Conservation (phyloP, 331 rosid species). For the Quercus lobata region DNA sequence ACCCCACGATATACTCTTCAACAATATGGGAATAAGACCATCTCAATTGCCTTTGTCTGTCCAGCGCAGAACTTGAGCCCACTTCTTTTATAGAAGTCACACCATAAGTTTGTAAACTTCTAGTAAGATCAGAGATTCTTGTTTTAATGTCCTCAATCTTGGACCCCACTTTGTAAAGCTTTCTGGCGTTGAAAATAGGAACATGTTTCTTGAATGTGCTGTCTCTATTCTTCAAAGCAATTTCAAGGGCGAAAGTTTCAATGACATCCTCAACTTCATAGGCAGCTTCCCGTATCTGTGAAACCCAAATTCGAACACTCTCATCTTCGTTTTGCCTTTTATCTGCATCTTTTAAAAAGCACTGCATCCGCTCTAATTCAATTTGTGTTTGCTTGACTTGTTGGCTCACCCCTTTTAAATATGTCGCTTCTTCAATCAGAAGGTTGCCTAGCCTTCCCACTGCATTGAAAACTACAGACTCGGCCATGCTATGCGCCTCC, state of each 20-base stretch:
- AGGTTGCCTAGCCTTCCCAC: constrained; percentile 28
- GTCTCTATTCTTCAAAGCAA: not conserved
- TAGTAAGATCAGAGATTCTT: constrained; percentile 27
- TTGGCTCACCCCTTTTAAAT: constrained; percentile 18
- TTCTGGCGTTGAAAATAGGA: not conserved
- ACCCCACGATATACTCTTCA: constrained; percentile 41
- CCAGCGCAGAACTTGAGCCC: constrained; percentile 13
- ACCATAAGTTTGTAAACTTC: constrained; percentile 37
- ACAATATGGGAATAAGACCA: constrained; percentile 42
- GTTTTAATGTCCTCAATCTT: constrained; percentile 12
- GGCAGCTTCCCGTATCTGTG: constrained; percentile 35
- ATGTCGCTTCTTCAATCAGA: constrained; percentile 14
- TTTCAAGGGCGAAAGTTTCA: constrained; percentile 24
- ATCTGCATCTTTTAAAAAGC: constrained; percentile 46
- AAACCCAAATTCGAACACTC: constrained; percentile 28
- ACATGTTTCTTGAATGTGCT: constrained; percentile 10
- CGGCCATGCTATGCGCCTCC: constrained; percentile 20
- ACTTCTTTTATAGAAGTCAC: constrained; percentile 18
- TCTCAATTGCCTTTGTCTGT: constrained; percentile 22
- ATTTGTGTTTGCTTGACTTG: constrained; percentile 12
- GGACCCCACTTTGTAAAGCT: constrained; percentile 19
- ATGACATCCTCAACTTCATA: constrained; percentile 40
- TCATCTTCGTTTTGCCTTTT: constrained; percentile 34
- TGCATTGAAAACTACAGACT: constrained; percentile 35
- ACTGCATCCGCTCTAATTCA: constrained; percentile 32